Base-by-base conservation (phyloP, 441 rosid genomes). In the Dalechampia spathulata region DNA sequence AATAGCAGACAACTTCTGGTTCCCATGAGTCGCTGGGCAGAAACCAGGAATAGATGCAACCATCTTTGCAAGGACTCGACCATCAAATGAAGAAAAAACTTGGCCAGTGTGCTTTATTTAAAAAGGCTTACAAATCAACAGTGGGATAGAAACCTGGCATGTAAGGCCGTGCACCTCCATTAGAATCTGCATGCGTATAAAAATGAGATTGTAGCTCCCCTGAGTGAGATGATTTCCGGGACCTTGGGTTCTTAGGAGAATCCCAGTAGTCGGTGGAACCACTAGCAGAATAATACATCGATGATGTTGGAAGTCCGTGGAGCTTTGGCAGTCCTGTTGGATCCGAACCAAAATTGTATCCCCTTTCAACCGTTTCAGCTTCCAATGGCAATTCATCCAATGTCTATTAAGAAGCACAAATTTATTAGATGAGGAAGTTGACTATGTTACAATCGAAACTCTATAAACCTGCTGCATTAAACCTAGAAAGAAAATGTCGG, bases 351-450 rank as follows among this genome's bases (percentile, higher is more conserved):
- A 72, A 32, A 65, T 70, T 72, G 74, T 79, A 83, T 55, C 96
- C 99, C 70, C 83, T 85, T 79, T 93, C 95, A 8, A 86, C 86
- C 19, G 96, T 57, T 63, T 90, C 96, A 58, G 96, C 95, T 75
- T 90, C 99, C 74, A 90, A 55, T 10, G 99, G 99, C 72, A 94
- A 72, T 71, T 94, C 96, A 55, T 90, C 99, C 86, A 94, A 62
- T 47, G 96, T 90, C 99, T 94, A 73, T 41, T 15, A 17, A 58
- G 60, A 56, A 50, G 40, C 5, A 52, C 59, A 47, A 39, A 40
- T 23, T 15, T 20, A 56, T 17, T 8, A 16, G 34, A 37, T 3
- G 34, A 30, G 4, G 8, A 30, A 3, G 34, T 3, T 30, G 34
- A 30, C 4, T 30, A 30, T 30, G 34, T 30, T 8, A 30, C 34